Conservation (phyloP, 179 eudicot species). For the Beta corolliflora region DNA sequence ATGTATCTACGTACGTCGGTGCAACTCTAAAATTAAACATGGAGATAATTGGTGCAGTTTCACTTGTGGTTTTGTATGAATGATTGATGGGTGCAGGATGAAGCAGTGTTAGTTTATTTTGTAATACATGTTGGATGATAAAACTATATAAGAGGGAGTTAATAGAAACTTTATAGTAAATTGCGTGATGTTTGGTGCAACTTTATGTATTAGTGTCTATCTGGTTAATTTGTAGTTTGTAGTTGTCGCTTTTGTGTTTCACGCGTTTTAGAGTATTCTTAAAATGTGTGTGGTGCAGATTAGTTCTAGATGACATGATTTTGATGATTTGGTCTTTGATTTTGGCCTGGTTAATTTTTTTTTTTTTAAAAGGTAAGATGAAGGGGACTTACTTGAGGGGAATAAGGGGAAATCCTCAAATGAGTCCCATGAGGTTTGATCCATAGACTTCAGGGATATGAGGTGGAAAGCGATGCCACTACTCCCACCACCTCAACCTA, state of each 20-base stretch:
- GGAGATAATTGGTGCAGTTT: neutral
- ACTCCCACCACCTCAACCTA: too few relatives aligned
- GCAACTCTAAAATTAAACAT: neutral
- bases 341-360: neutral
- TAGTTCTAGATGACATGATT: neutral
- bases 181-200: slow-evolving; percentile 21
- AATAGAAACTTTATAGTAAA: neutral
- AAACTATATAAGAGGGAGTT: neutral
- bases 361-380: too few relatives aligned
- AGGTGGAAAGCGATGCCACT: too few relatives aligned
- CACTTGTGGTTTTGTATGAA: neutral
- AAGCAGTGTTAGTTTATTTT: neutral
- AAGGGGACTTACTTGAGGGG: too few relatives aligned
- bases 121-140: neutral
- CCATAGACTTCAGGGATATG: too few relatives aligned
- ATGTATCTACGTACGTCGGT: neutral
- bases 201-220: slow-evolving; percentile 15
- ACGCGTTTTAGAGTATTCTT: slow-evolving; percentile 11
- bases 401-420: too few relatives aligned
- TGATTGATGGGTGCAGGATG: neutral
- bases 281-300: neutral
- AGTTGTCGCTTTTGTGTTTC: slow-evolving; percentile 13
- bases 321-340: neutral
- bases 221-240: slow-evolving; percentile 6
- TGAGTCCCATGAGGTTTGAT: too few relatives aligned